Evolutionary conservation across 1,139 yeast genomes (phyloP).

Genomic region (Scheffersomyces illinoinensis): DNA sequence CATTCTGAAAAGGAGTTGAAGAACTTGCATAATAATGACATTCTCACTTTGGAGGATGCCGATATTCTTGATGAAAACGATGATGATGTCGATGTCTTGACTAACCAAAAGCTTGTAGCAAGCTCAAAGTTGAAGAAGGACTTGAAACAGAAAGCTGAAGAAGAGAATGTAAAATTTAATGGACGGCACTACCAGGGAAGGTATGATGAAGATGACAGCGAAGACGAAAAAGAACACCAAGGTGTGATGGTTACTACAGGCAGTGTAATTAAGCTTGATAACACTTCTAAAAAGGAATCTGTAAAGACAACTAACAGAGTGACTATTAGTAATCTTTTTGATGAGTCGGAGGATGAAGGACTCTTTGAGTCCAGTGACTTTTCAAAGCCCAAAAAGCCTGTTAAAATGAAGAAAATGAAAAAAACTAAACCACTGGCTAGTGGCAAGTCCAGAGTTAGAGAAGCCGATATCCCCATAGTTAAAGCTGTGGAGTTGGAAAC

Average conservation of each 20-base stretch:
- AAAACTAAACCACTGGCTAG: constrained; percentile 9
- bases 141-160: constrained; percentile 24
- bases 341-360: constrained; percentile 47
- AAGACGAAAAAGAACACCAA: constrained; percentile 15
- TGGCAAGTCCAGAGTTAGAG: constrained; percentile 9
- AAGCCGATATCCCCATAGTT: constrained; percentile 11
- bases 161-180: constrained; percentile 25
- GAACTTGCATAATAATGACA: constrained; percentile 43
- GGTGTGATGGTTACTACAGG: constrained; percentile 12
- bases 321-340: constrained; percentile 19
- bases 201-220: constrained; percentile 16
- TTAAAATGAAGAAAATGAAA: constrained; percentile 24
- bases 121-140: constrained; percentile 26
- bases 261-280: constrained; percentile 8
- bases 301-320: constrained; percentile 6
- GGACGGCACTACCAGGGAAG: constrained; percentile 21
- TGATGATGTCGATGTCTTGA: constrained; percentile 44
- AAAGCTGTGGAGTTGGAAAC: constrained; percentile 30
- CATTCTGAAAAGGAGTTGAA: constrained; percentile 42
- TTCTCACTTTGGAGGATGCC: constrained; percentile 67
- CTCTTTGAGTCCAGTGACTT: constrained; percentile 9
- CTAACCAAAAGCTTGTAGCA: constrained; percentile 40
- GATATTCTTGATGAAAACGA: constrained; percentile 48
- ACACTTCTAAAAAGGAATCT: neutral
- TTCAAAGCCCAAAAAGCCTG: constrained; percentile 7